Conservation (phyloP, 208 protist species). For the Crithidia sp. region DNA sequence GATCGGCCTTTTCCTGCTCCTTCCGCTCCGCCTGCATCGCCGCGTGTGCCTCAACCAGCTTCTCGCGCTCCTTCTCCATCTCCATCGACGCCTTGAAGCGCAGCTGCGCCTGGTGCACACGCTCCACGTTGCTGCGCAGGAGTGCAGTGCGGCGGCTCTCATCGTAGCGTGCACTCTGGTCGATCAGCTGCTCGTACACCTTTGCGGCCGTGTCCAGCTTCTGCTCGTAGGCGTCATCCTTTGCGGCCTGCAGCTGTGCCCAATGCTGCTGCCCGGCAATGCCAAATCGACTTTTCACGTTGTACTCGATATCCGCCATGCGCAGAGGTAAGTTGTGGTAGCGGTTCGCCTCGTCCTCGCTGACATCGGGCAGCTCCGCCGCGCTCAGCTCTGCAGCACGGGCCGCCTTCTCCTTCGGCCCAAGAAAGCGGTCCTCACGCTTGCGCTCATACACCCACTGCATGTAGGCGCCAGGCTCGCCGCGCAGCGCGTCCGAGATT, state of each 20-base stretch:
- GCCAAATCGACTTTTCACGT: constrained; percentile 76
- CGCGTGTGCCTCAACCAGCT: constrained; percentile 72
- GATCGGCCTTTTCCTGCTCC: constrained; percentile 45
- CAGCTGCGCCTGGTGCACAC: constrained; percentile 82
- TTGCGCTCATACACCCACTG: constrained; percentile 86
- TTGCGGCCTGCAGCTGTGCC: constrained; percentile 82
- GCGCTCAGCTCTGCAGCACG: constrained; percentile 45
- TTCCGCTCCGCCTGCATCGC: constrained; percentile 67
- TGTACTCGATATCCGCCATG: constrained; percentile 80
- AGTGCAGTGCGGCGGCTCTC: constrained; percentile 75
- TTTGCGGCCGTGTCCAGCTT: constrained; percentile 81
- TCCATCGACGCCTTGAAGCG: constrained; percentile 88
- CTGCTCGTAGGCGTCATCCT: constrained; percentile 76
- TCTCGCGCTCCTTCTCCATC: constrained; percentile 80
- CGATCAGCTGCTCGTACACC: constrained; percentile 79
- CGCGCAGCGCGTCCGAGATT: constrained; percentile 74
- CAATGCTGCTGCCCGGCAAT: constrained; percentile 87
- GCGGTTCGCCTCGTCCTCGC: constrained; percentile 79
- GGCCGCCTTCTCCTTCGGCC: constrained; percentile 52
- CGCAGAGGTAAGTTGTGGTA: constrained; percentile 69
- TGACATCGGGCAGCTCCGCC: constrained; percentile 75
- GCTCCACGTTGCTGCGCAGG: constrained; percentile 69
- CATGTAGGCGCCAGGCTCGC: constrained; percentile 87
- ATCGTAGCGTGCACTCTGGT: constrained; percentile 68
- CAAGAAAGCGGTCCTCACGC: constrained; percentile 65